Evolutionary conservation across 208 protist species (phyloP).

Genomic region (Wallacemonas sp.): DNA sequence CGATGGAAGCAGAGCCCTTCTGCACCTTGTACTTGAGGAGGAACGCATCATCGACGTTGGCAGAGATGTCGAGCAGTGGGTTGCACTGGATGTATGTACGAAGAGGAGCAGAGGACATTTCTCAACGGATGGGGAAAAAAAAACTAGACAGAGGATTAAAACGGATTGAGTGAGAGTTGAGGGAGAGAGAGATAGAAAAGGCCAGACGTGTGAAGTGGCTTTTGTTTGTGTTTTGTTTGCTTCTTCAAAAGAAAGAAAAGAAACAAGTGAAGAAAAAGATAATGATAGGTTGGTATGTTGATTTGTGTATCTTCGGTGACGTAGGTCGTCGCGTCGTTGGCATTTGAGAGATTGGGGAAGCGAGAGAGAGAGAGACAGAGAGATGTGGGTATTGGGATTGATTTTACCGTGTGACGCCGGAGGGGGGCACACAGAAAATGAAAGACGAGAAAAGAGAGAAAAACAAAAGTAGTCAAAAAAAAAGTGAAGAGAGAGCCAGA

Average conservation of each 20-base stretch:
- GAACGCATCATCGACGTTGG: conserved; percentile 87
- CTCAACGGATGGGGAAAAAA: no score
- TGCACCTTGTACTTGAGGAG: conserved; percentile 92
- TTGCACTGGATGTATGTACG: conserved; percentile 94
- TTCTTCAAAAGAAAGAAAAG: no score
- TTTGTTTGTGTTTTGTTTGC: no score
- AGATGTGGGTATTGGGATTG: no score
- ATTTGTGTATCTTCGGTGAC: neutral
- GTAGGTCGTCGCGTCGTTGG: no score
- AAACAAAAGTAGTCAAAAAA: conserved; percentile 7
- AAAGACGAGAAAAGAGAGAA: conserved; percentile 13
- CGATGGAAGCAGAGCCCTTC: conserved; percentile 86
- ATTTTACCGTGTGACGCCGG: no score
- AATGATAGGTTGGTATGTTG: neutral
- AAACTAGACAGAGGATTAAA: neutral
- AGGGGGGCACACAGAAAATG: no score
- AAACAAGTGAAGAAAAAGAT: conserved; percentile 24
- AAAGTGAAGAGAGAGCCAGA: neutral
- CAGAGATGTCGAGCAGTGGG: conserved; percentile 98
- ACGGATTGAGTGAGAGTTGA: neutral
- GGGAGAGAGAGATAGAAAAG: neutral
- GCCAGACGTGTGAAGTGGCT: no score
- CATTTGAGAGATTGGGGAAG: no score
- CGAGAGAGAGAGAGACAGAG: no score
- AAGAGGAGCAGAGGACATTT: conserved; percentile 12